Evolutionary conservation across 495 filamentous ascomycete genomes (phyloP).

Genomic region (Pseudoneurospora amorphoporcata): DNA sequence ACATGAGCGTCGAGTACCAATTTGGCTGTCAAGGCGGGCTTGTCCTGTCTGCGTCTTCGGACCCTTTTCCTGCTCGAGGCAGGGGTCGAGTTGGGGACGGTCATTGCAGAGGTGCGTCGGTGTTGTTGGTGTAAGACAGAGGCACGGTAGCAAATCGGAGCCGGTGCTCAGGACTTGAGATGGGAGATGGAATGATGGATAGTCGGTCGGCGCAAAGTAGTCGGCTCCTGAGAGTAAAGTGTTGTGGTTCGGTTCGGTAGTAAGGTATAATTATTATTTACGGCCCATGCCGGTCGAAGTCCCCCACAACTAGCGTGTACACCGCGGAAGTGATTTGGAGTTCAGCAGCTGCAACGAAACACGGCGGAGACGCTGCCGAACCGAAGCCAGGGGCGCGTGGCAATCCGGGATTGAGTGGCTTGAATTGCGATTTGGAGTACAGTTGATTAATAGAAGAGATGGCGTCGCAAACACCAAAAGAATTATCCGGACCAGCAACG

Average conservation of each 20-base stretch:
- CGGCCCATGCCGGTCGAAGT: neutral
- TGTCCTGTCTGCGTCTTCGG: constrained; percentile 47
- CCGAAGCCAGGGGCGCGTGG: neutral
- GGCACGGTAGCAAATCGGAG: neutral
- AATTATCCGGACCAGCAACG: neutral
- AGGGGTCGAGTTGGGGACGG: neutral
- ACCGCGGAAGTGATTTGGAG: neutral
- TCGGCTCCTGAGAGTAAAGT: neutral
- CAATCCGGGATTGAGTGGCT: neutral
- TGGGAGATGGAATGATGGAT: neutral
- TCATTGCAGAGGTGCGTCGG: neutral
- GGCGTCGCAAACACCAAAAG: neutral
- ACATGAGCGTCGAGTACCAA: constrained; percentile 74
- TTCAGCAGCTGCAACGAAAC: neutral
- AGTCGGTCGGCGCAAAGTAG: neutral
- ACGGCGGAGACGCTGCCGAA: neutral
- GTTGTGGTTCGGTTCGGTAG: neutral
- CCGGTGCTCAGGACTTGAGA: neutral
- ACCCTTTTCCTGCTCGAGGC: constrained; percentile 23
- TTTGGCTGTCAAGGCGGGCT: constrained; percentile 40
- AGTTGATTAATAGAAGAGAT: neutral
- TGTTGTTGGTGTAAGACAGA: neutral
- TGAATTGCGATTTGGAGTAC: neutral
- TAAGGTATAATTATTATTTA: neutral
- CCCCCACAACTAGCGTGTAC: neutral